Evolutionary conservation across 2,329 filamentous ascomycete species (phyloP), one percentile per base, ranked within the genome.

Genomic region (Fusarium longipes): DNA sequence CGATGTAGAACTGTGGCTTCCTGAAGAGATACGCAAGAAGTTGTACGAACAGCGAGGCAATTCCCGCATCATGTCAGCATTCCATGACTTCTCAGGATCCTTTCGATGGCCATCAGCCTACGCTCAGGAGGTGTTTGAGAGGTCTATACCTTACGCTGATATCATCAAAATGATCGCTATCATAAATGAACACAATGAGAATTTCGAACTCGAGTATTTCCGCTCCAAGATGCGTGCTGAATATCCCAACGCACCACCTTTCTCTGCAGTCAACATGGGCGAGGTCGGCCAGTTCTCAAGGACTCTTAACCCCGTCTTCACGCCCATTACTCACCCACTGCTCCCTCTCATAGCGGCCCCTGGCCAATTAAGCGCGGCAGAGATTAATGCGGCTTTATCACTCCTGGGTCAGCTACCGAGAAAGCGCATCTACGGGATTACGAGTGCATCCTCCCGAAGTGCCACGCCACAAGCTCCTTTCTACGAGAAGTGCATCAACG

Each of bases 161-260:
- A 92, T 96, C 57, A 89, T 96, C 74, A 96, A 96, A 81, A 96
- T 96, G 91, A 96, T 96, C 73, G 89, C 91, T 30, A 90, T 94
- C 74, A 92, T 93, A 74, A 90, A 89, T 74, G 90, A 91, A 38
- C 89, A 91, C 75, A 92, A 93, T 74, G 92, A 94, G 71, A 96
- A 96, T 77, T 96, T 96, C 75, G 92, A 96, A 79, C 85, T 96
- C 32, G 93, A 96, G 77, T 94, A 94, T 77, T 96, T 97, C 79
- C 89, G 93, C 29, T 93, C 91, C 12, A 86, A 89, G 67, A 89
- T 96, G 75, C 88, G 88, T 73, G 82, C 86, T 29, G 87, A 90
- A 65, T 89, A 91, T 67, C 86, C 90, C 1, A 84, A 90, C 64
- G 83, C 85, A 10, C 92, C 92, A 11, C 91, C 91, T 1, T 83